A percentile compares a stretch with the other conserved stretches of the same genome.
Conservation (phyloP, 208 protist genomes). For the Wallacemonas sp. region DNA sequence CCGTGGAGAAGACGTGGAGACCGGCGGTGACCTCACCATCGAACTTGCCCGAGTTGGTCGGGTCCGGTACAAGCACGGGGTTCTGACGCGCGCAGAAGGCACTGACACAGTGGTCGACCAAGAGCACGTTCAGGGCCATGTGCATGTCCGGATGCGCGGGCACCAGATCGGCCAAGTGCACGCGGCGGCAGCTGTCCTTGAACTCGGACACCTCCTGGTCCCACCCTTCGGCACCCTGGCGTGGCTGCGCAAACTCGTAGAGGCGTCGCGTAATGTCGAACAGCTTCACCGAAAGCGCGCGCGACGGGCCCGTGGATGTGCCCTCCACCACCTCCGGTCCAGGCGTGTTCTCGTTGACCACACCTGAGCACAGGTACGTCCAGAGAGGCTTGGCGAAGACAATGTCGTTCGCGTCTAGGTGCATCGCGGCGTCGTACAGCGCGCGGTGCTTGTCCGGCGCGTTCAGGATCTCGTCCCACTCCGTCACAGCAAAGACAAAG, state of each 20-base stretch:
- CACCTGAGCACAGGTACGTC: constrained; percentile 55
- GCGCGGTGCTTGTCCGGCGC: constrained; percentile 33
- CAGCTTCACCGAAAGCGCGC: constrained; percentile 39
- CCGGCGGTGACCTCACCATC: constrained; percentile 30
- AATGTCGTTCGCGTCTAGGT: constrained; percentile 45
- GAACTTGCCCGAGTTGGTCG: constrained; percentile 5
- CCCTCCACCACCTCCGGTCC: constrained; percentile 3
- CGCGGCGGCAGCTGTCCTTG: constrained; percentile 75
- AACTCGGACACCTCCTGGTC: constrained; percentile 69
- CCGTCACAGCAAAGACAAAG: constrained; percentile 56
- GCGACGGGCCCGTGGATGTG: constrained; percentile 1
- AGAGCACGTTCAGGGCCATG: constrained; percentile 25
- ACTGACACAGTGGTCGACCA: constrained; percentile 59
- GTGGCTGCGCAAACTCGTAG: constrained; percentile 50
- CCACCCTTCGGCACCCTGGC: constrained; percentile 52
- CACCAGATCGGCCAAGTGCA: constrained; percentile 40
- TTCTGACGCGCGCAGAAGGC: constrained; percentile 22
- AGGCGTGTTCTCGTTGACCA: constrained; percentile 22
- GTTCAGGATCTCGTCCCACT: constrained; percentile 60
- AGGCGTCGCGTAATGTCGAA: constrained; percentile 62
- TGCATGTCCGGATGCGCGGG: constrained; percentile 26
- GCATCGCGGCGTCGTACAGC: constrained; percentile 54
- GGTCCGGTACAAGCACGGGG: constrained; percentile 1
- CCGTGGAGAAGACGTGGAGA: constrained; percentile 42
- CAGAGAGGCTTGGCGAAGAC: constrained; percentile 80